Evolutionary conservation across 352 stramenopile genomes (phyloP).

Genomic region (Globisporangium echinulatum): DNA sequence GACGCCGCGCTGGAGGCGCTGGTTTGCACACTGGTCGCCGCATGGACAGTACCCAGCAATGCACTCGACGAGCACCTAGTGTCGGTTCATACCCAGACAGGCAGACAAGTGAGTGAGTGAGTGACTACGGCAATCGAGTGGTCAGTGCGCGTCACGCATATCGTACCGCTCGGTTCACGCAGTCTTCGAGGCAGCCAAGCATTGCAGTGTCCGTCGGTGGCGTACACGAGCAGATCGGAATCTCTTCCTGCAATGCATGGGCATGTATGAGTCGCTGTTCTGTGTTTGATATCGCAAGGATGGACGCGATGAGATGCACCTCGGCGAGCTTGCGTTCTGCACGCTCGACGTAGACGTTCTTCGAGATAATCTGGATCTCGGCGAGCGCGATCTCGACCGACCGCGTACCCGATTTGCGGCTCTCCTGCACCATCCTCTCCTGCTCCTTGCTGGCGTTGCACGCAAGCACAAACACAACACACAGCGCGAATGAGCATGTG

Average conservation of each 20-base stretch:
- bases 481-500: too few species aligned
- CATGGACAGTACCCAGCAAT: conserved; percentile 51
- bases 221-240: conserved; percentile 52
- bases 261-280: too few species aligned
- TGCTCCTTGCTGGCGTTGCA: conserved; percentile 21
- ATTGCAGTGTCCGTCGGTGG: conserved; percentile 21
- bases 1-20: conserved; percentile 57
- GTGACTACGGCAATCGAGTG: not conserved
- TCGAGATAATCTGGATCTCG: conserved; percentile 59
- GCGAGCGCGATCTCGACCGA: conserved; percentile 62
- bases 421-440: conserved; percentile 40
- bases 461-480: too few species aligned
- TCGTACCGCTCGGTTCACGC: conserved; percentile 63
- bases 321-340: conserved; percentile 41
- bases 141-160: not conserved
- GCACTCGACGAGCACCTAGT: conserved; percentile 63
- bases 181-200: conserved; percentile 65
- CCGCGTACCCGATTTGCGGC: conserved; percentile 55
- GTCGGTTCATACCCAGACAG: not conserved
- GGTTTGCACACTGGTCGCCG: conserved; percentile 62
- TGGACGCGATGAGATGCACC: conserved; percentile 16
- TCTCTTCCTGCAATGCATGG: conserved; percentile 42
- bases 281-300: too few species aligned
- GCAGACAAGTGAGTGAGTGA: too few species aligned
- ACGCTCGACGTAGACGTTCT: conserved; percentile 74